phyloP scores from a whole-genome alignment of 2,329 filamentous ascomycete genomes.

The Botrytis aclada region DNA sequence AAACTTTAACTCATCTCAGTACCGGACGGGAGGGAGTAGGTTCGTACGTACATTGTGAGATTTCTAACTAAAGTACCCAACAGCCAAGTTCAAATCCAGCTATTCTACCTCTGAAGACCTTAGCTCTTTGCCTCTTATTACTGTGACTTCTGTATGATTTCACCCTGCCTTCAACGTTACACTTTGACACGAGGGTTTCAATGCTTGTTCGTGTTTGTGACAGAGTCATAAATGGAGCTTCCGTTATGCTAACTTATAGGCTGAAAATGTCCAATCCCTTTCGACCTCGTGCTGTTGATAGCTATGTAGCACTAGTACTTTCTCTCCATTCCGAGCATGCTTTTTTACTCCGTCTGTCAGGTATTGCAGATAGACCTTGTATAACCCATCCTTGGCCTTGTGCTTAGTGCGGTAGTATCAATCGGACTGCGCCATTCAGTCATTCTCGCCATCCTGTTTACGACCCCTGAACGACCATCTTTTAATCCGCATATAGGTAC shows the following conservation, averaged over 20 bases:
- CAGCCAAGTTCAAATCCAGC: not conserved
- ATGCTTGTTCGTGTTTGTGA: not conserved
- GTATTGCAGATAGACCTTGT: not conserved
- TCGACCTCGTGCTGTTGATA: not conserved
- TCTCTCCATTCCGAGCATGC: not conserved
- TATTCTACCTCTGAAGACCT: not conserved
- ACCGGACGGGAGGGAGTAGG: not conserved
- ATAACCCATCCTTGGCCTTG: not conserved
- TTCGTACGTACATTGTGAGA: not conserved
- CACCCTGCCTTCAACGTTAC: not conserved
- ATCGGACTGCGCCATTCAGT: slow-evolving; percentile 1
- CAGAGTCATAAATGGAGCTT: not conserved
- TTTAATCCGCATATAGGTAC: not conserved
- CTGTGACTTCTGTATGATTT: not conserved
- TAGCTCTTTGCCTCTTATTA: not conserved
- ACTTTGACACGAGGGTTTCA: not conserved
- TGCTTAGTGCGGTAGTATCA: not conserved
- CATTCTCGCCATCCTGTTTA: not conserved
- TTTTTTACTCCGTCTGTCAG: not conserved
- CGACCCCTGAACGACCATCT: not conserved
- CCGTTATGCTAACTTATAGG: not conserved
- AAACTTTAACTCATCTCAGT: not conserved
- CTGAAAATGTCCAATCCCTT: not conserved
- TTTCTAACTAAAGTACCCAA: not conserved
- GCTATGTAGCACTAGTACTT: not conserved